Conservation (phyloP, 2,329 filamentous ascomycete species). For the Aureobasidium subglaciale region DNA sequence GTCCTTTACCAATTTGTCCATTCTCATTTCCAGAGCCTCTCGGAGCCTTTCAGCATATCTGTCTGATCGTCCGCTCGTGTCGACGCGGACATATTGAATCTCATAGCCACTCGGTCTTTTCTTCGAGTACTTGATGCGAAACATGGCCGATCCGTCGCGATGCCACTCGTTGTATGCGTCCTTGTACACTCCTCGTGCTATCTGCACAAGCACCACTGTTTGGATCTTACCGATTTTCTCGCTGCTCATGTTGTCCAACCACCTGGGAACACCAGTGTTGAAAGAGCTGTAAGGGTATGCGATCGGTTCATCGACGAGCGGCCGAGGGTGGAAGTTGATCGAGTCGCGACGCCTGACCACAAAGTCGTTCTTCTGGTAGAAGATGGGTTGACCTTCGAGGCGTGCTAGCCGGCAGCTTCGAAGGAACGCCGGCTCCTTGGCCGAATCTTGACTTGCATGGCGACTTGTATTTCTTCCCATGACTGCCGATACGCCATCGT, state of each 20-base stretch:
- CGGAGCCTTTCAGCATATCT: conserved; percentile 13
- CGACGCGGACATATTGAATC: conserved; percentile 9
- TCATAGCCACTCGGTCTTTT: background rate
- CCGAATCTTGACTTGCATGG: conserved; percentile 8
- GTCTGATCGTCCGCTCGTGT: conserved; percentile 11
- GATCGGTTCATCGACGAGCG: background rate
- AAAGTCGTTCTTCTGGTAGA: conserved; percentile 13
- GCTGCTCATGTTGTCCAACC: conserved; percentile 12
- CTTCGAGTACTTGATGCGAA: conserved; percentile 8
- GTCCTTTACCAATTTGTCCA: conserved; percentile 9
- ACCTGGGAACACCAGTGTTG: conserved; percentile 9
- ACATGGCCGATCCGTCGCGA: conserved; percentile 10
- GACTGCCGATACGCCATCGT: conserved; percentile 6
- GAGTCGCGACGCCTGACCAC: conserved; percentile 10
- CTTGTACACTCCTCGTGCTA: conserved; percentile 12
- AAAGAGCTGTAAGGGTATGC: conserved; percentile 4
- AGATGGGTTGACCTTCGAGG: conserved; percentile 2
- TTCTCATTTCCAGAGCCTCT: conserved; percentile 13
- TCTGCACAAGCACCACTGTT: conserved; percentile 10
- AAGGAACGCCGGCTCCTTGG: conserved; percentile 12
- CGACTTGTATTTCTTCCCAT: conserved; percentile 4
- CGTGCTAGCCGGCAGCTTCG: conserved; percentile 10
- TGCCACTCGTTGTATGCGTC: conserved; percentile 11
- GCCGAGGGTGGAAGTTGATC: conserved; percentile 11
- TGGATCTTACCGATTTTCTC: conserved; percentile 8